Conservation (phyloP, 1,139 yeast genomes). For the Nakaseomyces nivariensis region DNA sequence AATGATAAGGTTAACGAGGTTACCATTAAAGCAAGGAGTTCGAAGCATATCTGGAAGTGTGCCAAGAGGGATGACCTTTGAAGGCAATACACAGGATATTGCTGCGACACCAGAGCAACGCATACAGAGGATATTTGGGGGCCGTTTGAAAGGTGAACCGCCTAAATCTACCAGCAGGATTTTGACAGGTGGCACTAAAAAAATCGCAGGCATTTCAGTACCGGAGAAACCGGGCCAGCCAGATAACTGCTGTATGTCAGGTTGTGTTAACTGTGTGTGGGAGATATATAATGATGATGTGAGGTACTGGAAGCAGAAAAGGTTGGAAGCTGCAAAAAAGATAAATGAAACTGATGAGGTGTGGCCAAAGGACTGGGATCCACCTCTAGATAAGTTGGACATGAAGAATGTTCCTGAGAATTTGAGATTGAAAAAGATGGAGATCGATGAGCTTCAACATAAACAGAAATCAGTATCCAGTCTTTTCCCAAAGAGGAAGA, state of each 20-base stretch:
- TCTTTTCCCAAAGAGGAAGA: slow-evolving; percentile 27
- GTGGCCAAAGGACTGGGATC: slow-evolving; percentile 79
- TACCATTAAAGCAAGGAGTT: neutral
- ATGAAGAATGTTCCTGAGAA: slow-evolving; percentile 34
- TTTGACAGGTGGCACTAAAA: slow-evolving; percentile 34
- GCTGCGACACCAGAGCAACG: slow-evolving; percentile 39
- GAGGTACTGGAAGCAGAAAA: slow-evolving; percentile 61
- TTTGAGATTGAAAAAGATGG: slow-evolving; percentile 18
- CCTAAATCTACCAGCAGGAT: slow-evolving; percentile 44
- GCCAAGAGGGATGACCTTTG: slow-evolving; percentile 30
- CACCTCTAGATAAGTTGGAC: slow-evolving; percentile 45
- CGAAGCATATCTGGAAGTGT: neutral
- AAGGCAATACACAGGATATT: slow-evolving; percentile 38
- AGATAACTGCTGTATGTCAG: slow-evolving; percentile 95
- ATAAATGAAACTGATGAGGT: slow-evolving; percentile 41
- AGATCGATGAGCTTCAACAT: slow-evolving; percentile 14
- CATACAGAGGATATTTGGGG: slow-evolving; percentile 47
- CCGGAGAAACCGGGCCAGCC: slow-evolving; percentile 82
- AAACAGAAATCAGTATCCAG: slow-evolving; percentile 17
- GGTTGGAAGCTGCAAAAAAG: slow-evolving; percentile 51
- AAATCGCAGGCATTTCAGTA: slow-evolving; percentile 64
- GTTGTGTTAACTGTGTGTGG: slow-evolving; percentile 96
- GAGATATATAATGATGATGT: slow-evolving; percentile 81
- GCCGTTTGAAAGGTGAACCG: slow-evolving; percentile 46
- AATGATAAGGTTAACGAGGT: neutral